Evolutionary conservation across 805 yeast species (phyloP).

Genomic region (Wickerhamiella cacticola): DNA sequence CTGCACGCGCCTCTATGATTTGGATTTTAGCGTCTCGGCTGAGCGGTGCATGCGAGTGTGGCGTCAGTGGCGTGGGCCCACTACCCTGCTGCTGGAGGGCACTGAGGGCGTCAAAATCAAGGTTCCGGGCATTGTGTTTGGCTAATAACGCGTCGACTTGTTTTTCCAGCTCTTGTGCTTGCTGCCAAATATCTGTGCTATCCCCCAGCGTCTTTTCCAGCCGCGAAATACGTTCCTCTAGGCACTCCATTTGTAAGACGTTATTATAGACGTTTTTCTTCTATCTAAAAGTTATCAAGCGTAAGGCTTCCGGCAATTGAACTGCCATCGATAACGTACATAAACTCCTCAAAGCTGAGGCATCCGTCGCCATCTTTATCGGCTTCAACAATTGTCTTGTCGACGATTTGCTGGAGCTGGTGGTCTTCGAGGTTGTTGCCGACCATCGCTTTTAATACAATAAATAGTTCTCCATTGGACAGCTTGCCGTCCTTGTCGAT

Average conservation of each 20-base stretch:
- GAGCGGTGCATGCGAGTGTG: constrained; percentile 9
- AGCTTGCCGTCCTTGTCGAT: constrained; percentile 91
- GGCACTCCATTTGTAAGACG: neutral
- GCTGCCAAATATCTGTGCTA: neutral
- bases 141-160: constrained; percentile 13
- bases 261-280: neutral
- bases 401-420: constrained; percentile 93
- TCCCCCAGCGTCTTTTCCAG: constrained; percentile 7
- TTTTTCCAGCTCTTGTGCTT: constrained; percentile 10
- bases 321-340: constrained; percentile 33
- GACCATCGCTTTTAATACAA: constrained; percentile 93
- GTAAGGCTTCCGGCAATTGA: constrained; percentile 30
- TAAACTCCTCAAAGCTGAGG: constrained; percentile 77
- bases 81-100: no score
- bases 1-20: constrained; percentile 8
- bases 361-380: constrained; percentile 81
- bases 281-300: constrained; percentile 25
- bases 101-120: constrained; percentile 10
- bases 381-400: constrained; percentile 87
- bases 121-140: neutral
- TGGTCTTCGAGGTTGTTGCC: constrained; percentile 77
- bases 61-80: no score
- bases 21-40: neutral
- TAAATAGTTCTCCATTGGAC: constrained; percentile 86
- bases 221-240: neutral